These are phyloP conservation scores for Tricholoma matsutake DNA, from an alignment of 768 basidiomycete genomes.

Conservation along the genomic window DNA sequence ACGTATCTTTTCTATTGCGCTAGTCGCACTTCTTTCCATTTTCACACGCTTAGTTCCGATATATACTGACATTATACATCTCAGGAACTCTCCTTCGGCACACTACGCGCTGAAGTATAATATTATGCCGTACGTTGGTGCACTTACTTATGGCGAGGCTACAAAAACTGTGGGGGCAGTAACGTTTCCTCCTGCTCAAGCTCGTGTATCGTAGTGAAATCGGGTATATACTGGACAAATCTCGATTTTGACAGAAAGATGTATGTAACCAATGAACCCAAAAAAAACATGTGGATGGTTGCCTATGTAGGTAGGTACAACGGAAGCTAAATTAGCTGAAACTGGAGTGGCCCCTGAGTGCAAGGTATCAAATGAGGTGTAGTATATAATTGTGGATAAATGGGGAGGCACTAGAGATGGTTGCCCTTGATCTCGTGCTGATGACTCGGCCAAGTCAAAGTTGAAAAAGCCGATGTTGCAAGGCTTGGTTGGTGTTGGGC, in stretches of 20 bases:
- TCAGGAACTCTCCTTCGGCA: conserved; percentile 61
- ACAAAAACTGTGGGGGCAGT: conserved; percentile 37
- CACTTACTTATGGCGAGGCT: conserved; percentile 76
- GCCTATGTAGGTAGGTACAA: background rate
- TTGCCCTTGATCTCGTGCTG: background rate
- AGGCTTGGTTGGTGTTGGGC: no score
- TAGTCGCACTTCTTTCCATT: background rate
- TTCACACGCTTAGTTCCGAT: background rate
- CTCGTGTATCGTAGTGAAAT: conserved; percentile 31
- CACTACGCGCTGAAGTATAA: conserved; percentile 82
- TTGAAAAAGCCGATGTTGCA: no score
- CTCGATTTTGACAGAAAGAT: background rate
- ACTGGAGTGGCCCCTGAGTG: background rate
- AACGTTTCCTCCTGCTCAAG: conserved; percentile 38
- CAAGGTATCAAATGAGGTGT: background rate
- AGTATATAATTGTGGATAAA: background rate
- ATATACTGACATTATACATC: conserved; percentile 5
- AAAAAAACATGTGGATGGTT: background rate
- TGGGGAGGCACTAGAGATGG: background rate
- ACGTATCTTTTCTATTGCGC: background rate
- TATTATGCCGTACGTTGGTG: conserved; percentile 86
- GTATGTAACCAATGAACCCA: background rate
- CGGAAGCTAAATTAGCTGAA: background rate
- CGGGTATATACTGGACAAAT: background rate
- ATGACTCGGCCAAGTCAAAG: background rate